Conservation (phyloP, 164 flowering plant genomes). For the Akebia trifoliata region DNA sequence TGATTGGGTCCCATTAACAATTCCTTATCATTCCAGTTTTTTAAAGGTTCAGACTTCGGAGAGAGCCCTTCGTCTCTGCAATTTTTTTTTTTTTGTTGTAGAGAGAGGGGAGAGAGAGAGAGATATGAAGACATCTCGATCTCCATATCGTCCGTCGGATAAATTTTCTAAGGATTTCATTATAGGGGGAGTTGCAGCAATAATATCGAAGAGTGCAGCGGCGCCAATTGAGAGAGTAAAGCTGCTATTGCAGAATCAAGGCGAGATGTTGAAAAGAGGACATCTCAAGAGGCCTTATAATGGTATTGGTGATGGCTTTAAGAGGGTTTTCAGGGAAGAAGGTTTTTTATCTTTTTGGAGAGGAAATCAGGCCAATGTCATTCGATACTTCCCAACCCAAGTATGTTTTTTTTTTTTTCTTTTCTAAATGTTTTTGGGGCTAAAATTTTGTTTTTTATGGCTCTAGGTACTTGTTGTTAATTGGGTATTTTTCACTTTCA, state of each 20-base stretch:
- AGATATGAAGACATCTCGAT: constrained; percentile 1
- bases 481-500: background rate
- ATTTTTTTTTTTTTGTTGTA: background rate
- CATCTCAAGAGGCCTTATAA: constrained; percentile 59
- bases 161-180: constrained; percentile 64
- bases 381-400: constrained; percentile 97
- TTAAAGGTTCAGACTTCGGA: too few species aligned
- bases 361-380: constrained; percentile 90
- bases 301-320: constrained; percentile 67
- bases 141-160: constrained; percentile 35
- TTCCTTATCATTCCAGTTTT: too few species aligned
- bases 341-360: constrained; percentile 86
- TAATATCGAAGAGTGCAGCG: constrained; percentile 66
- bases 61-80: too few species aligned
- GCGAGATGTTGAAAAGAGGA: constrained; percentile 81
- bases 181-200: constrained; percentile 86
- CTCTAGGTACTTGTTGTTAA: background rate
- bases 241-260: constrained; percentile 87
- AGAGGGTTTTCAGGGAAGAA: constrained; percentile 71
- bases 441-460: background rate
- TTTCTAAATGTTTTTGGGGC: background rate
- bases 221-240: constrained; percentile 97
- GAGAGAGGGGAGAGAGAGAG: background rate
- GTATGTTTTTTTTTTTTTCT: constrained; percentile 21
- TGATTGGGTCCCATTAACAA: too few species aligned